Evolutionary conservation across 768 basidiomycete species (phyloP).

Genomic region (Podaxis sp.): DNA sequence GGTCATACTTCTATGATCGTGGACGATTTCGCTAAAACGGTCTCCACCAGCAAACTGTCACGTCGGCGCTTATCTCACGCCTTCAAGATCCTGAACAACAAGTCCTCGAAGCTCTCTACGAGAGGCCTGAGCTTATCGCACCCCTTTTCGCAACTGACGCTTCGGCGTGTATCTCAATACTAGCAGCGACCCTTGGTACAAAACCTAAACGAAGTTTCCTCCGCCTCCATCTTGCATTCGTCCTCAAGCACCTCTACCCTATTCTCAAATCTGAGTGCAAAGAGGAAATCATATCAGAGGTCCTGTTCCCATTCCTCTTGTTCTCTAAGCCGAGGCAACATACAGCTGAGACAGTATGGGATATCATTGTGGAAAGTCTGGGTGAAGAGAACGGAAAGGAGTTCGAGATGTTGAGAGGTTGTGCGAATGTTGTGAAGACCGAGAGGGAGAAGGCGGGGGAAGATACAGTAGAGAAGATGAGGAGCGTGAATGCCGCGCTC

Average conservation of each 20-base stretch:
- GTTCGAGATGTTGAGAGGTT: slow-evolving; percentile 56
- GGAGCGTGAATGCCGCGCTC: slow-evolving; percentile 49
- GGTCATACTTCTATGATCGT: slow-evolving; percentile 14
- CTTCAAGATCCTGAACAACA: slow-evolving; percentile 59
- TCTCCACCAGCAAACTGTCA: slow-evolving; percentile 47
- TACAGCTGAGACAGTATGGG: slow-evolving; percentile 70
- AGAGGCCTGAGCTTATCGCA: slow-evolving; percentile 41
- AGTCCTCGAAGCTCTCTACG: slow-evolving; percentile 72
- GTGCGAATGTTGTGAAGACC: slow-evolving; percentile 40
- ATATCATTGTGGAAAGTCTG: slow-evolving; percentile 44
- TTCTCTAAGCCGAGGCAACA: slow-evolving; percentile 71
- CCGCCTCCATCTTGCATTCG: slow-evolving; percentile 55
- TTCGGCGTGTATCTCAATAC: slow-evolving; percentile 42
- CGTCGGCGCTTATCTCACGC: slow-evolving; percentile 65
- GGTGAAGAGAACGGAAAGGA: slow-evolving; percentile 17
- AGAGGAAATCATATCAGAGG: slow-evolving; percentile 42
- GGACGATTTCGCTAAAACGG: not conserved
- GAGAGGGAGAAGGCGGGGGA: slow-evolving; percentile 31
- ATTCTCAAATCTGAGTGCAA: slow-evolving; percentile 22
- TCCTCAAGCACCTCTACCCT: slow-evolving; percentile 44
- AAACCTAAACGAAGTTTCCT: slow-evolving; percentile 53
- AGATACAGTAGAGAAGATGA: slow-evolving; percentile 42
- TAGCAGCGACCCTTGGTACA: slow-evolving; percentile 33
- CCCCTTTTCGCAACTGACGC: slow-evolving; percentile 42
- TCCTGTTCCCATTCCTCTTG: slow-evolving; percentile 73